Evolutionary conservation across 192 early-diverging fungal genomes (phyloP), one percentile per base, ranked within the genome.

Genomic region (Linnemannia zychae): DNA sequence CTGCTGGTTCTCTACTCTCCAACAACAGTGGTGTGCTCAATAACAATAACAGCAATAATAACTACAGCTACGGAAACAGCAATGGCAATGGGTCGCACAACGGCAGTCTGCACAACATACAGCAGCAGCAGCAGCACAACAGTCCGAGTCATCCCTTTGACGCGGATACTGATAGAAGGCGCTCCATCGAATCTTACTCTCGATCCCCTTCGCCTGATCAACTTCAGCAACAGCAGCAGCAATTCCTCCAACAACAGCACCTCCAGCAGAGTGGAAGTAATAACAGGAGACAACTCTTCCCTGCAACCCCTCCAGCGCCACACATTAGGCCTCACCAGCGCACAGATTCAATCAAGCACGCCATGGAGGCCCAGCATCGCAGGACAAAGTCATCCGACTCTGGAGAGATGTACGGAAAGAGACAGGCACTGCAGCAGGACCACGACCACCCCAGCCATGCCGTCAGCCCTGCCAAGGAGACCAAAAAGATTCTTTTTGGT

Each of bases 201-300:
- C 65, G 82, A 20, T 71, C 82, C 16, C 65, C 82, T 1, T 84
- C 82, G 16, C 82, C 82, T 36, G 82, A 84, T 18, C 82, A 77
- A 47, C 71, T 34, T 34, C 65, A 68, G 20, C 40, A 44, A 13
- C 72, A 50, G 60, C 53, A 40, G 33, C 60, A 33, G 28, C 60
- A 6, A 17, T 70, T 38, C 7, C 49, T 68, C 9, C 66, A 67
- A 15, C 48, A 70, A 47, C 49, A 63, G 0, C 57, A 78, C 37
- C 77, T 71, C 22, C 52, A 57, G 28, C 22, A 40, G 4, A 37
- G n/a, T 31, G 50, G 47, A 28, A 63, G 22, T 47, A 65, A 31
- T 47, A 68, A 49, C 38, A 49, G 24, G 40, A 57, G 67, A 31
- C 28, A 34, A n/a, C 38, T n/a, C 22, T 72, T 79, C 37, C 82